phyloP scores from a whole-genome alignment of 2,329 filamentous ascomycete genomes.

The Sporothrix luriei region DNA sequence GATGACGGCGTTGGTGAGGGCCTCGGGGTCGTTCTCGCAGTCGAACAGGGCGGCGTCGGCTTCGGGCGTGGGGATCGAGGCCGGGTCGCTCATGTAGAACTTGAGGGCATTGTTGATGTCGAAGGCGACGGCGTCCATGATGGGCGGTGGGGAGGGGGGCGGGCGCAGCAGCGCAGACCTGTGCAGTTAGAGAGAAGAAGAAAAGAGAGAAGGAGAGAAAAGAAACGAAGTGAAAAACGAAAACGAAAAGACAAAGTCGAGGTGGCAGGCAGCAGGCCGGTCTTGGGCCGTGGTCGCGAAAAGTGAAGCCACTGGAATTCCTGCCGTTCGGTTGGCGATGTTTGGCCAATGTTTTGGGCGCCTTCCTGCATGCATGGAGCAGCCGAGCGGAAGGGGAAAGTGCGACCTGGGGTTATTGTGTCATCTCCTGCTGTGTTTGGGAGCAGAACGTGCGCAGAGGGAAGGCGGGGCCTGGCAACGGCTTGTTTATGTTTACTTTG shows the following conservation, averaged over 20 bases:
- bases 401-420: not conserved
- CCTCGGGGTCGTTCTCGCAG: conserved; percentile 88
- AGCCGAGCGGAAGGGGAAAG: conserved; percentile 14
- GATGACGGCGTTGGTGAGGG: conserved; percentile 74
- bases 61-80: conserved; percentile 79
- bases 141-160: conserved; percentile 37
- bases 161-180: conserved; percentile 28
- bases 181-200: conserved; percentile 18
- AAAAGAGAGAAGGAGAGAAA: conserved; percentile 2
- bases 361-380: conserved; percentile 2
- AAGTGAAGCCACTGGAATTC: conserved; percentile 25
- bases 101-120: conserved; percentile 97
- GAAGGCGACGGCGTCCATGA: conserved; percentile 78
- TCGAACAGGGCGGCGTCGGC: conserved; percentile 81
- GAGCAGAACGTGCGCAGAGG: not conserved
- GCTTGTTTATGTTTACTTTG: conserved; percentile 46
- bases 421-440: not conserved
- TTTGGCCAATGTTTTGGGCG: conserved; percentile 24
- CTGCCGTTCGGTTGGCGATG: conserved; percentile 22
- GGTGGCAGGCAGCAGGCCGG: not conserved
- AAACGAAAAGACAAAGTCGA: conserved; percentile 27
- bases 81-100: conserved; percentile 92
- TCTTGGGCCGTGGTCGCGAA: conserved; percentile 14
- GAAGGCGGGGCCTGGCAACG: conserved; percentile 33
- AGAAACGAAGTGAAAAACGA: not conserved